Evolutionary conservation across 352 stramenopile genomes (phyloP).

Genomic region (Phytophthora rubi): DNA sequence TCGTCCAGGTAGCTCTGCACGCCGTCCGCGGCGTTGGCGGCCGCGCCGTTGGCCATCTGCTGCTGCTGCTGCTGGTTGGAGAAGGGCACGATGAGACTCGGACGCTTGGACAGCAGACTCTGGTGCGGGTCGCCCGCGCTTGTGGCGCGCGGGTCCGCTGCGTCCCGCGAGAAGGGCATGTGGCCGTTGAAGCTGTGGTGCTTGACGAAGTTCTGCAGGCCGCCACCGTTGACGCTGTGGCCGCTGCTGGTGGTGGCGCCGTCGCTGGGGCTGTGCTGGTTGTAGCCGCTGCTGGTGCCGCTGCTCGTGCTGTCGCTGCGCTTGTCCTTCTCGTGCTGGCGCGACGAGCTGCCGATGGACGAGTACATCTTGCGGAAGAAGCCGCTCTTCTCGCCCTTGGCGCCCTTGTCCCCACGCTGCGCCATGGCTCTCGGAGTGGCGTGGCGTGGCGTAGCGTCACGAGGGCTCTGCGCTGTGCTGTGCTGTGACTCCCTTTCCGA

Average conservation of each 20-base stretch:
- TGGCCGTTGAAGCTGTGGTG: constrained; percentile 81
- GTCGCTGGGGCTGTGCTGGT: constrained; percentile 40
- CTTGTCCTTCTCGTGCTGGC: constrained; percentile 46
- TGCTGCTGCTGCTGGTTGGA: constrained; percentile 30
- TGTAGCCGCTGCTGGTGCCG: constrained; percentile 41
- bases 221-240: constrained; percentile 16
- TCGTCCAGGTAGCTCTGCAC: constrained; percentile 67
- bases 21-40: constrained; percentile 30
- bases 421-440: constrained; percentile 34
- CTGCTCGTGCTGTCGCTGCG: constrained; percentile 44
- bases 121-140: constrained; percentile 37
- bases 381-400: constrained; percentile 51
- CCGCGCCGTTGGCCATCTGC: constrained; percentile 12
- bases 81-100: constrained; percentile 82
- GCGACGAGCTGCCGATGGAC: constrained; percentile 60
- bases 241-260: constrained; percentile 44
- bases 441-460: neutral
- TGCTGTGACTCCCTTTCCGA: constrained; percentile 17
- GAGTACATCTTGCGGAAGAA: constrained; percentile 74
- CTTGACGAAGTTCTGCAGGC: constrained; percentile 51
- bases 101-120: constrained; percentile 73
- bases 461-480: neutral
- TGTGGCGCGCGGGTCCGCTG: constrained; percentile 8
- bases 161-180: constrained; percentile 62
- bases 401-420: constrained; percentile 47